Percentiles rank a stretch among this genome's conserved stretches.
These are phyloP conservation scores for Diaporthe longicolla DNA, from an alignment of 2,329 filamentous ascomycete species.

Conservation along the genomic window DNA sequence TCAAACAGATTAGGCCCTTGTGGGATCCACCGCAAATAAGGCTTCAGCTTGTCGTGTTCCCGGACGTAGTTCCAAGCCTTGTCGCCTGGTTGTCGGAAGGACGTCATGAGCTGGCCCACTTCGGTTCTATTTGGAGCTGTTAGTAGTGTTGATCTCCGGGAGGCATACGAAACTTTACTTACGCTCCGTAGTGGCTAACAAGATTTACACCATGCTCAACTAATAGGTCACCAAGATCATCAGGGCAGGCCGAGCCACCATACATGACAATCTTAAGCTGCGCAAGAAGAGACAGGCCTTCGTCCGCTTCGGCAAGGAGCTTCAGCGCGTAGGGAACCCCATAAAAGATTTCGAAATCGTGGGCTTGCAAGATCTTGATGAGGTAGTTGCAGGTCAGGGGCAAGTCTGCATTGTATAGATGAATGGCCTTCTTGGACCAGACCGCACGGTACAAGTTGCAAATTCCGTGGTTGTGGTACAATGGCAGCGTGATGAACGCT, in stretches of 20 bases:
- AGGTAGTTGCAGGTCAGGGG: constrained; percentile 68
- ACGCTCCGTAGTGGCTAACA: constrained; percentile 70
- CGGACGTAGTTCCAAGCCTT: constrained; percentile 74
- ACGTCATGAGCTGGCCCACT: constrained; percentile 73
- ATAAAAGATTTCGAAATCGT: constrained; percentile 68
- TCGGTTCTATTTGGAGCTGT: constrained; percentile 59
- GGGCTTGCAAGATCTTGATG: constrained; percentile 57
- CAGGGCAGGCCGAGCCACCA: constrained; percentile 71
- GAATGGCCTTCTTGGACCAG: constrained; percentile 63
- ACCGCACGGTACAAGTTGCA: constrained; percentile 68
- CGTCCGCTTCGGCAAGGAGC: constrained; percentile 69
- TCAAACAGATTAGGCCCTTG: constrained; percentile 55
- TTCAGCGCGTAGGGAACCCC: constrained; percentile 76
- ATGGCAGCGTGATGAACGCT: constrained; percentile 68
- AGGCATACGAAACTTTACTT: constrained; percentile 46
- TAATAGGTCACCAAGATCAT: constrained; percentile 69
- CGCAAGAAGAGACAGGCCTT: constrained; percentile 64
- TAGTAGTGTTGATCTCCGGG: background rate
- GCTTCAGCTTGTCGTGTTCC: constrained; percentile 57
- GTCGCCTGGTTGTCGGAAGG: constrained; percentile 66
- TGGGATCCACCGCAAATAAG: constrained; percentile 52
- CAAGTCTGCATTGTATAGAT: constrained; percentile 67
- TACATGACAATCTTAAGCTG: constrained; percentile 68
- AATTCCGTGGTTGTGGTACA: constrained; percentile 73
- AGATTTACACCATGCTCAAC: constrained; percentile 68